A percentile compares a stretch with the other conserved stretches of the same genome.
phyloP scores from a whole-genome alignment of 257 asterid genomes.

The Nicotiana attenuata region DNA sequence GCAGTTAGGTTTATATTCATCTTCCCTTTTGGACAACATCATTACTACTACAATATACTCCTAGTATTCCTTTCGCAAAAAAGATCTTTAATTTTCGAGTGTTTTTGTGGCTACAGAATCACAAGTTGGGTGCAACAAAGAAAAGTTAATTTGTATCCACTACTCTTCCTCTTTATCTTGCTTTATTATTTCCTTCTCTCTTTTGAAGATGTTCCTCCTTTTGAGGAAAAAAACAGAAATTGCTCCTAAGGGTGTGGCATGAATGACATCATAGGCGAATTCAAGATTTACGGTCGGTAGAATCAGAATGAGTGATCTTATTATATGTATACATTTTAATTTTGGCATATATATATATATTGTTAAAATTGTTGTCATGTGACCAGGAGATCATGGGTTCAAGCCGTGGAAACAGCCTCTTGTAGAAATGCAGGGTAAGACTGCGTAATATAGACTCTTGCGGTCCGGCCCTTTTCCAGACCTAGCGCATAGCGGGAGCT shows the following conservation, averaged over 20 bases:
- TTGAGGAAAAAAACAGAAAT: neutral
- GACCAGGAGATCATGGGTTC: too few species aligned
- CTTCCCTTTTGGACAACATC: neutral
- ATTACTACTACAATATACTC: neutral
- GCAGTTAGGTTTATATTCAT: neutral
- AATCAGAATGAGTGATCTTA: neutral
- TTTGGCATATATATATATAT: too few species aligned
- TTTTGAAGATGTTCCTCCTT: neutral
- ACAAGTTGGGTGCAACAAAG: neutral
- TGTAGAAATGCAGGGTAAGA: too few species aligned
- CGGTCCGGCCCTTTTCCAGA: too few species aligned
- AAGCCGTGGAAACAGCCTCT: too few species aligned
- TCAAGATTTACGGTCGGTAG: neutral
- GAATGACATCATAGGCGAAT: neutral
- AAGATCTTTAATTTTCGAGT: neutral
- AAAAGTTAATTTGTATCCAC: neutral
- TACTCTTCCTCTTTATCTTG: neutral
- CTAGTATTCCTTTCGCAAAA: neutral
- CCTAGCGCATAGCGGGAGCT: too few species aligned
- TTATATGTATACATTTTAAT: neutral
- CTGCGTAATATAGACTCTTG: too few species aligned
- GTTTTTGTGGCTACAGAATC: neutral
- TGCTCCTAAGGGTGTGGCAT: neutral
- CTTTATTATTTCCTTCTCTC: neutral
- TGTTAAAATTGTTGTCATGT: too few species aligned